phyloP scores from a whole-genome alignment of 2,329 filamentous ascomycete species.

The Diaporthe vaccinii region DNA sequence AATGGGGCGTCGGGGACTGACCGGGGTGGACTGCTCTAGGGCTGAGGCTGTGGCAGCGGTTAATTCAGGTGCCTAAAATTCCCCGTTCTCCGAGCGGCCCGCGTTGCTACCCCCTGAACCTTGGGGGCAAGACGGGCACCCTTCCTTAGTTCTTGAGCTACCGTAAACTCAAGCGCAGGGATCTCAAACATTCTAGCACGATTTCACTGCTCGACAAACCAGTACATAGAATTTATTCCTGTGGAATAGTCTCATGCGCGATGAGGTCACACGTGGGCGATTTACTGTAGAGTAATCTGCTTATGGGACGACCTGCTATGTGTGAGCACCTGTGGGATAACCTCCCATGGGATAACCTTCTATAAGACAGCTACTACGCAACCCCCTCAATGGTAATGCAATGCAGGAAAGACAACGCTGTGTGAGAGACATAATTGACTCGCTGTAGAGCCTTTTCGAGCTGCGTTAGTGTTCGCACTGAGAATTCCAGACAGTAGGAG shows the following conservation, averaged over 20 bases:
- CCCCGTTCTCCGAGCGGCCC: background rate
- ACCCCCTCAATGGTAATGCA: too few species aligned
- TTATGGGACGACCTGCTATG: background rate
- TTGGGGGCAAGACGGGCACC: background rate
- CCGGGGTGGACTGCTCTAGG: background rate
- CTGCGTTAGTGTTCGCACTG: background rate
- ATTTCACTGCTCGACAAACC: background rate
- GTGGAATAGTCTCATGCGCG: background rate
- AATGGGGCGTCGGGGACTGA: background rate
- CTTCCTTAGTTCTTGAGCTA: background rate
- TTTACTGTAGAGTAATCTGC: background rate
- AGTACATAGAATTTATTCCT: background rate
- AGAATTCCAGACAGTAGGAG: background rate
- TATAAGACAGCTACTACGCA: too few species aligned
- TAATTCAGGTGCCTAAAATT: conserved; percentile 18
- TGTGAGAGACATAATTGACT: too few species aligned
- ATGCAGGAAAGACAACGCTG: too few species aligned
- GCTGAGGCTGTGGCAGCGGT: conserved; percentile 10
- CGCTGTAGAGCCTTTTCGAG: too few species aligned
- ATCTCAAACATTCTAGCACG: background rate
- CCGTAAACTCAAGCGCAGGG: background rate
- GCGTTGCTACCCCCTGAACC: background rate
- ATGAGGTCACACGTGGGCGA: background rate
- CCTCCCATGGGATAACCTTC: background rate
- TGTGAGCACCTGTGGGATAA: background rate